phyloP scores from a whole-genome alignment of 345 rosid species.

The Microcos paniculata region DNA sequence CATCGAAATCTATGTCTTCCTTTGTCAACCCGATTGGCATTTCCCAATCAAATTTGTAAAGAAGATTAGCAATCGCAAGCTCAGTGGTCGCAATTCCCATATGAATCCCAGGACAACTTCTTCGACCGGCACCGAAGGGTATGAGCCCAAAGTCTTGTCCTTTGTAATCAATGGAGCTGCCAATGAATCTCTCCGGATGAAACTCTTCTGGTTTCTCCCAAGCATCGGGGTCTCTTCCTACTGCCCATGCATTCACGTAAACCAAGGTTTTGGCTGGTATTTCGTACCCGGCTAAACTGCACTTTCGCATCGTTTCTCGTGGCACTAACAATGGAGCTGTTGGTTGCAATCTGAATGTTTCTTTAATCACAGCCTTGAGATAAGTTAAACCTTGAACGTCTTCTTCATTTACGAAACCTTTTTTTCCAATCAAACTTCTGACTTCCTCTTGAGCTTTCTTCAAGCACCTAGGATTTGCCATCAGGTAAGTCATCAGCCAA shows the following conservation, averaged over 20 bases:
- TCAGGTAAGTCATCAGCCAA: slow-evolving; percentile 52
- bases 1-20: slow-evolving; percentile 13
- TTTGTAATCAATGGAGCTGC: slow-evolving; percentile 19
- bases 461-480: slow-evolving; percentile 32
- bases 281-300: slow-evolving; percentile 28
- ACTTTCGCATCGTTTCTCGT: slow-evolving; percentile 26
- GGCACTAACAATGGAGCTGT: slow-evolving; percentile 28
- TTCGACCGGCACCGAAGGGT: slow-evolving; percentile 28
- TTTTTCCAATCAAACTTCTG: slow-evolving; percentile 26
- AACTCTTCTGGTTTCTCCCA: slow-evolving; percentile 31
- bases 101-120: slow-evolving; percentile 25
- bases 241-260: slow-evolving; percentile 31
- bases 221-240: slow-evolving; percentile 39
- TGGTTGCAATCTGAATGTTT: slow-evolving; percentile 36
- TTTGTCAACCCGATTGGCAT: slow-evolving; percentile 10
- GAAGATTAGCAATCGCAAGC: slow-evolving; percentile 16
- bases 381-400: slow-evolving; percentile 26
- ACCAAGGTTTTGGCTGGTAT: slow-evolving; percentile 32
- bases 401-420: slow-evolving; percentile 34
- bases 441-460: slow-evolving; percentile 39
- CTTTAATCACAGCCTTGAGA: slow-evolving; percentile 49
- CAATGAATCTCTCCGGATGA: slow-evolving; percentile 18
- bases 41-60: slow-evolving; percentile 21
- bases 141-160: slow-evolving; percentile 24
- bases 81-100: slow-evolving; percentile 17